These are phyloP conservation scores for Podaxis sp. DNA, from an alignment of 768 basidiomycete genomes.

Conservation along the genomic window DNA sequence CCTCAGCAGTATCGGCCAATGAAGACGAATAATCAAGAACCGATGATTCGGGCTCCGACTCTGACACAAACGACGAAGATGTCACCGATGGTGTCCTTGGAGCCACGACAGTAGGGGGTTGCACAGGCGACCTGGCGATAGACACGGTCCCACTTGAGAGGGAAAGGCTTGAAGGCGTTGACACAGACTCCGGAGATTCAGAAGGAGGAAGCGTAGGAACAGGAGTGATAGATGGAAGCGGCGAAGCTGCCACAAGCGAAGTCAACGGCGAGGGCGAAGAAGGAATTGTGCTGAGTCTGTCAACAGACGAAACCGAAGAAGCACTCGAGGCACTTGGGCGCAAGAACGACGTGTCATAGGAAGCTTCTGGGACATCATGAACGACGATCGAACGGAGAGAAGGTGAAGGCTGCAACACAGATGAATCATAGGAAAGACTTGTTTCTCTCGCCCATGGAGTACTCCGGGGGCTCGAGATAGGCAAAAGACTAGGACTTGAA, in stretches of 20 bases:
- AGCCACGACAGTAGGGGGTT: not conserved
- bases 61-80: conserved; percentile 35
- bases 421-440: conserved; percentile 72
- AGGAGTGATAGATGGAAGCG: conserved; percentile 33
- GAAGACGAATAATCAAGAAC: conserved; percentile 25
- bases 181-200: conserved; percentile 22
- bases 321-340: conserved; percentile 58
- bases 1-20: conserved; percentile 23
- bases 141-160: conserved; percentile 15
- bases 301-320: conserved; percentile 36
- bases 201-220: conserved; percentile 33
- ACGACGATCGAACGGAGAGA: conserved; percentile 49
- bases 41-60: conserved; percentile 28
- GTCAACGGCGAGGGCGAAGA: conserved; percentile 22
- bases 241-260: conserved; percentile 17
- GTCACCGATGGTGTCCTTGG: conserved; percentile 31
- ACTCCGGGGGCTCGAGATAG: conserved; percentile 25
- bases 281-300: conserved; percentile 42
- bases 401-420: conserved; percentile 68
- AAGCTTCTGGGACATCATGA: conserved; percentile 57
- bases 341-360: conserved; percentile 73
- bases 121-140: conserved; percentile 10
- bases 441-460: conserved; percentile 58
- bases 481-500: conserved; percentile 17
- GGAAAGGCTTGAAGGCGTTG: conserved; percentile 30